Evolutionary conservation across 805 yeast genomes (phyloP), one percentile per base, ranked within the genome.

Genomic region (Lipomyces starkeyi): DNA sequence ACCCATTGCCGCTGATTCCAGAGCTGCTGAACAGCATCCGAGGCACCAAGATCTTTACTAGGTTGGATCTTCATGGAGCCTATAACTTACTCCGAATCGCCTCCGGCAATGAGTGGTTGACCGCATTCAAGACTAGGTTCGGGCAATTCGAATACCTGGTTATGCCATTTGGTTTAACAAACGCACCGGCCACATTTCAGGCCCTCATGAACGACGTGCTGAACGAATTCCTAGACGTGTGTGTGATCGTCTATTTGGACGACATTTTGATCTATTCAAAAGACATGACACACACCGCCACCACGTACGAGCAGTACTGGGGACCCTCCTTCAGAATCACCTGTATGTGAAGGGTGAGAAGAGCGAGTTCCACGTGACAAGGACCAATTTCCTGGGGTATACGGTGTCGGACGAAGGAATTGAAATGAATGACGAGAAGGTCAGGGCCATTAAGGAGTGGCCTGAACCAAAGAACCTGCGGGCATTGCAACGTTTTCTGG

Each of bases 371-470:
- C n/a, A n/a, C n/a, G n/a, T n/a, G n/a, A n/a, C n/a, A 57, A 5
- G 11, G 32, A 43, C 56, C 9, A 20, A 25, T 8, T 65, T 61
- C 52, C 62, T 65, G n/a, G 65, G 68, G 1, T 61, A 32, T 29
- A 47, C 56, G 14, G 14, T 59, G 7, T 59, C 62, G 6, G 47
- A 54, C 57, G 86, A 90, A 7, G 90, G 74, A 0, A 56, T 61
- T 20, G 29, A 57, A 22, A 37, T 58, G 43, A 37, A 58, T 14
- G 47, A 49, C 13, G 63, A 27, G 25, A 54, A 34, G 47, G 55
- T 20, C 55, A 9, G 63, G 8, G 52, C 59, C 37, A 57, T 61
- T 52, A 17, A 25, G 47, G n/a, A 25, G 55, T 52, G 55, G 55
- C 55, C 55, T 9, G 55, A 22, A 52, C 55, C 55, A 11, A 52